Evolutionary conservation across 2,329 filamentous ascomycete species (phyloP), one percentile per base, ranked within the genome.

Genomic region (Trichoderma endophyticum): DNA sequence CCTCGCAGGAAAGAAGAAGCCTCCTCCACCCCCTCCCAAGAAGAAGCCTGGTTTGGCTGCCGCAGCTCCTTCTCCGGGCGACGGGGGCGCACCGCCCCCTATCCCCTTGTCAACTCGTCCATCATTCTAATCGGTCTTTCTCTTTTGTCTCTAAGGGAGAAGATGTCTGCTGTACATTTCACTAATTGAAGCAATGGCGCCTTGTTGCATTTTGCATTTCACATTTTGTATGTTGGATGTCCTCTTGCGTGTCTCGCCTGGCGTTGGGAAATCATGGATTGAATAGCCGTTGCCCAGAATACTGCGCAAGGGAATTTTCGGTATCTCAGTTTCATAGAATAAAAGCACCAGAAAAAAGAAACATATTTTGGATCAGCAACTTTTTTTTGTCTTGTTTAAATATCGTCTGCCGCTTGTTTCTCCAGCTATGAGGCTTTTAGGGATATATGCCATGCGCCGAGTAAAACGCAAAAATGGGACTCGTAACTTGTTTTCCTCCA

Each of bases 61-160:
- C 15, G 60, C 73, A 9, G 72, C 73, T 8, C 75, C 75, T 7
- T 15, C 66, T 24, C 36, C 57, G 2, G 56, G 26, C 21, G 77
- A 79, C 51, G 80, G 77, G 6, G 80, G 79, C 57, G 77, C 74
- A 18, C 85, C 86, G 11, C 88, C 88, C 6, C 87, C 87, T 0
- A 80, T 90, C 56, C 88, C 88, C 15, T 77, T 86, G 79, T 80
- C 83, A 65, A 87, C 87, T 3, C 83, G 84, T 69, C 87, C 87
- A 4, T 81, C 80, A 14, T 87, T 85, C 71, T 86, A 75, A 74
- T 26, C 18, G 62, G 43, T 6, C 26, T 18, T 4, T n/a, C 12
- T 4, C 32, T 1, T 34, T 3, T 28, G 6, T 68, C 6, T 34
- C 24, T 14, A 6, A 32, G 6, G 5, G n/a, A 24, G 24, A 30